Conservation (phyloP, 169 alveolate genomes). For the Eimeria praecox region DNA sequence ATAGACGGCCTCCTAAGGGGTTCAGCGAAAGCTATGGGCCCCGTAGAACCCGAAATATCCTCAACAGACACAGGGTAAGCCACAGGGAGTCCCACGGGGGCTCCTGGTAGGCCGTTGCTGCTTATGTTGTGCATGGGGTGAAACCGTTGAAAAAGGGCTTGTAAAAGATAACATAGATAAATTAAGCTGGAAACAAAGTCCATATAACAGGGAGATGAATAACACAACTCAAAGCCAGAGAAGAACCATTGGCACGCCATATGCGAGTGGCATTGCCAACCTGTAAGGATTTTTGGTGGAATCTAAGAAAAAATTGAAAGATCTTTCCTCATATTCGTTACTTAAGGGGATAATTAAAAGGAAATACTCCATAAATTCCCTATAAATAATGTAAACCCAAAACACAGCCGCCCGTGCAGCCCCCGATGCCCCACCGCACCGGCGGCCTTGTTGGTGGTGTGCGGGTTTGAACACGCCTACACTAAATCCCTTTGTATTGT, state of each 20-base stretch:
- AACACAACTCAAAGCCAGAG: background rate
- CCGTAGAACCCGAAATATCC: background rate
- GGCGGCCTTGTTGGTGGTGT: background rate
- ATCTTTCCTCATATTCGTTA: too few relatives aligned
- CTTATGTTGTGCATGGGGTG: background rate
- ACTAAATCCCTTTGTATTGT: too few relatives aligned
- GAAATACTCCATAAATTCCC: background rate
- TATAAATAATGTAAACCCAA: too few relatives aligned
- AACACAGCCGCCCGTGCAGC: background rate
- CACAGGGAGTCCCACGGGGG: background rate
- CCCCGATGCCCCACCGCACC: constrained; percentile 10
- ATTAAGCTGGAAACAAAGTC: too few relatives aligned
- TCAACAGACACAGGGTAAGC: background rate
- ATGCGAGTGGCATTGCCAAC: background rate
- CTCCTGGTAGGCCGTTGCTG: background rate
- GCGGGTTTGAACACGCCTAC: background rate
- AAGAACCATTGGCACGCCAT: background rate
- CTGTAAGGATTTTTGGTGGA: background rate
- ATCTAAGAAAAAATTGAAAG: too few relatives aligned
- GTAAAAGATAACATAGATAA: background rate
- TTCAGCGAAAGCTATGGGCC: background rate
- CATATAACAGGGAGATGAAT: background rate
- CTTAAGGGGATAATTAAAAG: background rate
- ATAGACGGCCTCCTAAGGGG: background rate
- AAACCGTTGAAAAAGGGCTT: too few relatives aligned